Evolutionary conservation across 208 protist species (phyloP).

Genomic region (Leishmania mexicana): DNA sequence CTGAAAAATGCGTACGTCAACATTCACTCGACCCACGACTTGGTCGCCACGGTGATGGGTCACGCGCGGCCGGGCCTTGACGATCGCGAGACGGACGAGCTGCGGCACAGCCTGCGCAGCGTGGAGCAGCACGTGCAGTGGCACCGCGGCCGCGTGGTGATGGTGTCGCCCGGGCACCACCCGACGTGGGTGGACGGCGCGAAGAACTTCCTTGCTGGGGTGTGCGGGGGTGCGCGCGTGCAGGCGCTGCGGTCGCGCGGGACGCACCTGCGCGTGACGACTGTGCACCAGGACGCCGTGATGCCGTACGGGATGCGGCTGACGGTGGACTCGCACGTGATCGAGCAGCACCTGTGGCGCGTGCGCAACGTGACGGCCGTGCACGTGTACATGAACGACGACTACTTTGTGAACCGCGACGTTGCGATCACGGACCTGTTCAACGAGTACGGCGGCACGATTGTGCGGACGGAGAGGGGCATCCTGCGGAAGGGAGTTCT

Average conservation of each 20-base stretch:
- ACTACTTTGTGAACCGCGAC: slow-evolving; percentile 76
- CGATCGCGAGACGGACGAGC: slow-evolving; percentile 88
- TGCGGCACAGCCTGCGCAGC: slow-evolving; percentile 94
- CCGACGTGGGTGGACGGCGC: slow-evolving; percentile 86
- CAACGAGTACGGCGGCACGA: slow-evolving; percentile 65
- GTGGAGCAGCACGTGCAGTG: slow-evolving; percentile 93
- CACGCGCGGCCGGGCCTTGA: not conserved
- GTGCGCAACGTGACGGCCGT: slow-evolving; percentile 52
- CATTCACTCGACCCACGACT: not conserved
- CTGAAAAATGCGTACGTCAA: not conserved
- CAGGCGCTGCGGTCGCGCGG: slow-evolving; percentile 27
- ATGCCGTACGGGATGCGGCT: slow-evolving; percentile 60
- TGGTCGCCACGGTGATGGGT: not conserved
- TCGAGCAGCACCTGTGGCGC: slow-evolving; percentile 69
- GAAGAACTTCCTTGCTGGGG: slow-evolving; percentile 53
- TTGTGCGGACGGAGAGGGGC: slow-evolving; percentile 42
- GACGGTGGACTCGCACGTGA: slow-evolving; percentile 53
- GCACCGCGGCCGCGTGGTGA: slow-evolving; percentile 80
- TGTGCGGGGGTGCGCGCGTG: slow-evolving; percentile 30
- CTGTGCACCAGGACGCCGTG: slow-evolving; percentile 68
- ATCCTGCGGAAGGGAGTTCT: slow-evolving; percentile 67
- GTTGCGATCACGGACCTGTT: slow-evolving; percentile 56
- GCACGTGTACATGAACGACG: slow-evolving; percentile 78
- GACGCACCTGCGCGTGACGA: slow-evolving; percentile 56
- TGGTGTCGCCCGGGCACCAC: slow-evolving; percentile 97